Base-by-base conservation (phyloP, 495 filamentous ascomycete species). In the Xylaria scruposa region DNA sequence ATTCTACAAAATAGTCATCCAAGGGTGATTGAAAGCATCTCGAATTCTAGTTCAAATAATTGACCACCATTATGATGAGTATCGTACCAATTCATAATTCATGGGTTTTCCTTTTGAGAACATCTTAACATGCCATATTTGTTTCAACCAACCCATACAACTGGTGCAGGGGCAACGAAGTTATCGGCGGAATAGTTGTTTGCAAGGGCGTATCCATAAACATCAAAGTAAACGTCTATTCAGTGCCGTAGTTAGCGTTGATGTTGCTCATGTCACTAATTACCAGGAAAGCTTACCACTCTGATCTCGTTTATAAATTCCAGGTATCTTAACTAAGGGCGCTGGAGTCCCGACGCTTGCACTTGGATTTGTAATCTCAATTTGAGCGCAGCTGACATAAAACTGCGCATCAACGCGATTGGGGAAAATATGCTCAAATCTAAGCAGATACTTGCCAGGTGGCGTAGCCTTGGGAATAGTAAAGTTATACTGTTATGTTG, bases 401-500 rank as follows among this genome's bases (percentile, higher is more conserved):
- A 12, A 58, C 31, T 58, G 54, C 4, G 29, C 12, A 21, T 33
- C 54, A 19, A 29, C 54, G 2, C 26, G 12, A 26, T 33, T 33
- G 8, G 54, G 54, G 12, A 29, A 33, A 5, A 33, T 17, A 21
- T 58, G 54, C 33, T 58, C 54, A 4, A 31, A 58, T 15, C 54
- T 58, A 7, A 58, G 54, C 12, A 58, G 29, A 58, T 58, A 58
- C 2, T 58, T 29, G 4, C 54, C 54, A 19, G 54, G 54, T 13
- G 54, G 54, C 54, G 54, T 58, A 13, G 54, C 2, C 12, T 58
- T 58, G 2, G 26, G 54, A 21, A 58, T 58, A 1, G 54, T 33
- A 21, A 58, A 58, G 54, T 58, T 58, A 58, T 58, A 33, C 54
- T 58, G 29, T 58, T 33, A 58, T 19, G 17, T 31, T 58, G 33